phyloP scores from a whole-genome alignment of 2,329 filamentous ascomycete genomes.

The Trichoderma sp. region DNA sequence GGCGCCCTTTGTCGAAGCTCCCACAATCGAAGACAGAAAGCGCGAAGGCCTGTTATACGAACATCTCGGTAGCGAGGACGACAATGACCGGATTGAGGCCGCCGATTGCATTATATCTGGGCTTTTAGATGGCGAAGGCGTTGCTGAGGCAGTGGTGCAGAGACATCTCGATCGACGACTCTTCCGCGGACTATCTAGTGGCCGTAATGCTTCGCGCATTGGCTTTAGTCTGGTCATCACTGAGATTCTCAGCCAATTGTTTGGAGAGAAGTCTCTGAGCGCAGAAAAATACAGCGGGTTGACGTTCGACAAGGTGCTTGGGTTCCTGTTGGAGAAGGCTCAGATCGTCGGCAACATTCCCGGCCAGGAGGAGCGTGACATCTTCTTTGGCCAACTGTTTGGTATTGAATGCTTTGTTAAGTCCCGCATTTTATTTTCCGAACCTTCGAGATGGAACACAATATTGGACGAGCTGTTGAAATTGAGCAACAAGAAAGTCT shows the following conservation, averaged over 20 bases:
- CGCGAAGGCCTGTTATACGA: constrained; percentile 63
- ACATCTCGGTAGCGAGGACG: constrained; percentile 61
- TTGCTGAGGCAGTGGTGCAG: constrained; percentile 55
- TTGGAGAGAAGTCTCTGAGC: constrained; percentile 52
- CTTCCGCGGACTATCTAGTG: constrained; percentile 85
- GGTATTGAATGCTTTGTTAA: constrained; percentile 84
- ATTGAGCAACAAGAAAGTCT: constrained; percentile 78
- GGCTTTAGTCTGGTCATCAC: constrained; percentile 89
- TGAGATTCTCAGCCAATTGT: constrained; percentile 74
- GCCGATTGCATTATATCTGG: constrained; percentile 60
- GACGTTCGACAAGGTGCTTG: constrained; percentile 58
- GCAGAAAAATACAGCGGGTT: constrained; percentile 53
- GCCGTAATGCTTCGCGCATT: constrained; percentile 81
- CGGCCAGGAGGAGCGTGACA: constrained; percentile 80
- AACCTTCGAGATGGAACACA: constrained; percentile 61
- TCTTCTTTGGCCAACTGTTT: constrained; percentile 82
- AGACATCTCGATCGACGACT: constrained; percentile 67
- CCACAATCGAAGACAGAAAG: constrained; percentile 55
- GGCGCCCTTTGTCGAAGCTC: constrained; percentile 53
- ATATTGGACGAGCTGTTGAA: constrained; percentile 74
- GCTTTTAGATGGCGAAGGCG: constrained; percentile 53
- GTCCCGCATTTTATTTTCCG: constrained; percentile 69
- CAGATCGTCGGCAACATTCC: constrained; percentile 55
- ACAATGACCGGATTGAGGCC: constrained; percentile 56
- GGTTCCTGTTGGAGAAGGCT: constrained; percentile 57